These are phyloP conservation scores for Scedosporium aurantiacum DNA, from an alignment of 2,329 filamentous ascomycete genomes.

Conservation along the genomic window DNA sequence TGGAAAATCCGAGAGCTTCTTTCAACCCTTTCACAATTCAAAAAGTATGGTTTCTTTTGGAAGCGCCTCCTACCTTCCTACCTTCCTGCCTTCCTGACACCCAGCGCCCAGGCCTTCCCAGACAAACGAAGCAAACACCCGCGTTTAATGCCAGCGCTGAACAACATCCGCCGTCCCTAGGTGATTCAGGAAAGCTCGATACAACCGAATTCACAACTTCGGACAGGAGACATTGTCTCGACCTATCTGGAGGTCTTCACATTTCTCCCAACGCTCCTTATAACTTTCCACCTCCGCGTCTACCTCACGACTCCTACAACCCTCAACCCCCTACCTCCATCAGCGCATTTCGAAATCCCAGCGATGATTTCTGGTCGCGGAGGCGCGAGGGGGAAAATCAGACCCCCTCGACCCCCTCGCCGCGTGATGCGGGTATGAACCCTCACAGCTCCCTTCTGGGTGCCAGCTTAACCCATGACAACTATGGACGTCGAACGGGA, in stretches of 20 bases:
- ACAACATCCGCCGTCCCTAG: too few relatives aligned
- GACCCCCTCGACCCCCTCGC: constrained; percentile 7
- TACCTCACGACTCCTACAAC: not conserved
- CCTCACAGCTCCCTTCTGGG: not conserved
- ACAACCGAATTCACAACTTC: not conserved
- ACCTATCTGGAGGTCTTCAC: not conserved
- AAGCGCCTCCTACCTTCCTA: too few relatives aligned
- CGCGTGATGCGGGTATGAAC: constrained; percentile 5
- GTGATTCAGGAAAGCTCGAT: too few relatives aligned
- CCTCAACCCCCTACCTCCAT: not conserved
- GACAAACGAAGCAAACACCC: too few relatives aligned
- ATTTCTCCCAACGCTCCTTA: not conserved
- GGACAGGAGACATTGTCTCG: too few relatives aligned
- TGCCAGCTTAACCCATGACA: not conserved
- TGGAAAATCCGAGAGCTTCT: too few relatives aligned
- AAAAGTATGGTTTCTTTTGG: too few relatives aligned
- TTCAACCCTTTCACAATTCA: too few relatives aligned
- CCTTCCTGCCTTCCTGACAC: too few relatives aligned
- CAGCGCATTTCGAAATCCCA: too few relatives aligned
- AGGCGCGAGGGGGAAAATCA: constrained; percentile 1
- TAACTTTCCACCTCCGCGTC: not conserved
- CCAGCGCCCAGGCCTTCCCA: too few relatives aligned
- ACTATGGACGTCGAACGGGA: not conserved
- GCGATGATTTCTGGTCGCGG: constrained; percentile 10
- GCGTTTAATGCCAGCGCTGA: too few relatives aligned